Conservation (phyloP, 2,329 filamentous ascomycete genomes). For the Aspergillus piperis region DNA sequence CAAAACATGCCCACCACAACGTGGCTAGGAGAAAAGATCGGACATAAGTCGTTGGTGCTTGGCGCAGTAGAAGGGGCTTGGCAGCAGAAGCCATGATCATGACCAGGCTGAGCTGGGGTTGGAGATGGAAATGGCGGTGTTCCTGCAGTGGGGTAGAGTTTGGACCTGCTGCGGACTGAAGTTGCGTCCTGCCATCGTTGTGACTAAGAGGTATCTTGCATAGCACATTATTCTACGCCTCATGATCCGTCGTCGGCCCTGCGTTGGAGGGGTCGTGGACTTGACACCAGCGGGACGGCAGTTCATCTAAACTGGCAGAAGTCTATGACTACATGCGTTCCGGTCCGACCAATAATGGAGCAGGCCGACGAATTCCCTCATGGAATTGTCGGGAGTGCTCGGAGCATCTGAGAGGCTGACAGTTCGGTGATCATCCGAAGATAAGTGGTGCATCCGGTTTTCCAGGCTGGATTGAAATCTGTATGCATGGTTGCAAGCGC, state of each 20-base stretch:
- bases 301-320: background rate
- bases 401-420: slow-evolving; percentile 14
- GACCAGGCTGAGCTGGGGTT: slow-evolving; percentile 11
- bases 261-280: background rate
- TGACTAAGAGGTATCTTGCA: slow-evolving; percentile 13
- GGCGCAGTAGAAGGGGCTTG: slow-evolving; percentile 23
- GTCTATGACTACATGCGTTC: slow-evolving; percentile 6
- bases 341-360: slow-evolving; percentile 13
- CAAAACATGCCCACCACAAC: slow-evolving; percentile 20
- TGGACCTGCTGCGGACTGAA: slow-evolving; percentile 7
- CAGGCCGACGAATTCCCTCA: slow-evolving; percentile 5
- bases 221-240: background rate
- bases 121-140: slow-evolving; percentile 23
- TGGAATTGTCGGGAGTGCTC: slow-evolving; percentile 18
- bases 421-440: slow-evolving; percentile 13
- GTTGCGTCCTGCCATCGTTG: background rate
- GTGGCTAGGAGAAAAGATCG: slow-evolving; percentile 24
- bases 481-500: slow-evolving; percentile 10
- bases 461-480: slow-evolving; percentile 18
- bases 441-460: slow-evolving; percentile 16
- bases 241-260: background rate
- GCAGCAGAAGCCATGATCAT: slow-evolving; percentile 18
- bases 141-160: slow-evolving; percentile 22
- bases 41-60: slow-evolving; percentile 19
- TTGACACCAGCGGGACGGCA: background rate